These are phyloP conservation scores for Kodamaea alishanica DNA, from an alignment of 1,139 yeast species.

Conservation along the genomic window DNA sequence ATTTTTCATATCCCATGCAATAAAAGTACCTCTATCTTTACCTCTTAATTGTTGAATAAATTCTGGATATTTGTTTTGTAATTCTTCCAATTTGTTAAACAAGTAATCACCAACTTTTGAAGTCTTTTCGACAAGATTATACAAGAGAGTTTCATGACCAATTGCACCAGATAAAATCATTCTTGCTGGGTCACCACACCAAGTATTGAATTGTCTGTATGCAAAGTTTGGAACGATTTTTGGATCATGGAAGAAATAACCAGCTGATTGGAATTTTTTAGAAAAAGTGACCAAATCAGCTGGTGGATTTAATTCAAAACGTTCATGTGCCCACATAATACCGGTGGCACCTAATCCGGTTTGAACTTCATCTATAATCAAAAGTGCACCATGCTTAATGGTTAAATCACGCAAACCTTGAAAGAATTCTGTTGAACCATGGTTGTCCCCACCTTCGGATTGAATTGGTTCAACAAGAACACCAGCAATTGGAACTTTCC, in stretches of 20 bases:
- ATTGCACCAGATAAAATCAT: conserved; percentile 70
- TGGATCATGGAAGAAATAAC: conserved; percentile 72
- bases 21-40: conserved; percentile 68
- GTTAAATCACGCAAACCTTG: conserved; percentile 74
- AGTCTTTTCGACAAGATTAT: conserved; percentile 55
- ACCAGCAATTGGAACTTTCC: conserved; percentile 71
- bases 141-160: conserved; percentile 57
- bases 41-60: conserved; percentile 63
- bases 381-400: conserved; percentile 58
- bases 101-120: conserved; percentile 62
- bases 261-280: conserved; percentile 84
- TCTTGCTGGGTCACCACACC: conserved; percentile 89
- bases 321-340: conserved; percentile 82
- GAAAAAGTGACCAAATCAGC: conserved; percentile 84
- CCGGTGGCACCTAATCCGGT: conserved; percentile 90
- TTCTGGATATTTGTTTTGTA: conserved; percentile 52
- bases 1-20: conserved; percentile 68
- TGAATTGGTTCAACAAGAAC: conserved; percentile 77
- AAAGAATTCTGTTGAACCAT: conserved; percentile 70
- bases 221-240: conserved; percentile 67
- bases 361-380: conserved; percentile 82
- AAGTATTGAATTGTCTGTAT: conserved; percentile 83
- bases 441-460: conserved; percentile 88
- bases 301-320: conserved; percentile 66
- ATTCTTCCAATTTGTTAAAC: conserved; percentile 46